Base-by-base conservation (phyloP, 2,329 filamentous ascomycete species). In the Aureobasidium leucospermi region DNA sequence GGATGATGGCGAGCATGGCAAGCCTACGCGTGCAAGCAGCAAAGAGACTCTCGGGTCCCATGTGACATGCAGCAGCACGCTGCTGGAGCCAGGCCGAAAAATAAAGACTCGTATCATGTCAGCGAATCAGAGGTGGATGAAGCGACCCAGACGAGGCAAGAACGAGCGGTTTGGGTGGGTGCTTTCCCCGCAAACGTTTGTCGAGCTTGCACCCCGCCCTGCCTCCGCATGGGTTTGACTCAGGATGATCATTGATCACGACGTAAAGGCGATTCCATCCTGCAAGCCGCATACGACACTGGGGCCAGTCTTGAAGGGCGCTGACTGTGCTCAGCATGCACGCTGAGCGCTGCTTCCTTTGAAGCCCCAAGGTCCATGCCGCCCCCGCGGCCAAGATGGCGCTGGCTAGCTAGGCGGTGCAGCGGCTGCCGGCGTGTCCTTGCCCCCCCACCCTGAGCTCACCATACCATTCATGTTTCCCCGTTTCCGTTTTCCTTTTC, bases 221-320 rank as follows among this genome's bases (percentile, higher is more conserved):
- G 16, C 7, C 51, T 55, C n/a, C 58, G 23, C 58, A 53, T 53
- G 46, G 29, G 15, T 46, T 45, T 38, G 39, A 38, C 42, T 16
- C 57, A 47, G 39, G 47, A 45, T 52, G 47, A 46, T 59, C 57
- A 36, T 39, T 29, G 19, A 31, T 43, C 36, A 28, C 51, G 36
- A 31, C 48, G 48, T 38, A 15, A 39, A 39, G 31, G 28, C 46
- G 45, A 46, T 46, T 59, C 29, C 34, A 59, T 45, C 46, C 51
- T 53, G 47, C 58, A 58, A 57, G 59, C 59, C 59, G 59, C 59
- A 61, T 58, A 58, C 59, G 59, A 61, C 59, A 61, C 59, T 51
- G 32, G 16, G 48, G 51, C 59, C 43, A 56, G 41, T 49, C 31
- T 39, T 51, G 49, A 34, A 60, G 59, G 34, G 16, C 43, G 59